These are phyloP conservation scores for Arachnomyces sp. DNA, from an alignment of 2,329 filamentous ascomycete species.

Conservation along the genomic window DNA sequence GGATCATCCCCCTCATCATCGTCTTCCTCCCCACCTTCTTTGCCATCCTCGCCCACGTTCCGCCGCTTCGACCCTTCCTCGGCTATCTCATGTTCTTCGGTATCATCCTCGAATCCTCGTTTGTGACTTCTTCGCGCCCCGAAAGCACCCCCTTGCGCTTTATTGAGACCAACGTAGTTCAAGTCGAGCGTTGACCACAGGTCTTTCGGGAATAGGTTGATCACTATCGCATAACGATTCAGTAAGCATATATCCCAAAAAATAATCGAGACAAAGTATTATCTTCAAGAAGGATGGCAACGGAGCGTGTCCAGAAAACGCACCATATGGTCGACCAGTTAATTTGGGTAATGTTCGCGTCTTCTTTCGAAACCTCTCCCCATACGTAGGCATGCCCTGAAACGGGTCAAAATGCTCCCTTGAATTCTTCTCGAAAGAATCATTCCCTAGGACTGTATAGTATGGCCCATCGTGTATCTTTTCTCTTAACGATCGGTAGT, in stretches of 20 bases:
- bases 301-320: conserved; percentile 17
- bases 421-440: conserved; percentile 30
- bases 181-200: conserved; percentile 48
- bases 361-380: conserved; percentile 50
- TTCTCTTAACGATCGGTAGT: conserved; percentile 46
- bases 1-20: conserved; percentile 35
- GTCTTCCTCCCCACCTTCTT: conserved; percentile 24
- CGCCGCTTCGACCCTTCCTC: conserved; percentile 23
- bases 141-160: conserved; percentile 10
- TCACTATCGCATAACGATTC: conserved; percentile 30
- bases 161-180: conserved; percentile 19
- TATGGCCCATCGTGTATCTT: conserved; percentile 52
- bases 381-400: conserved; percentile 53
- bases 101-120: conserved; percentile 38
- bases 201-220: conserved; percentile 52
- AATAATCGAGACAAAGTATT: background rate
- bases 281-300: background rate
- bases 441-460: conserved; percentile 45
- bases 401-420: conserved; percentile 52
- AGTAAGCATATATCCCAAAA: background rate
- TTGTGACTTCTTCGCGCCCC: conserved; percentile 15
- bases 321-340: conserved; percentile 47
- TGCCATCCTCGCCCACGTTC: conserved; percentile 25
- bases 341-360: conserved; percentile 48
- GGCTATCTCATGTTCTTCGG: conserved; percentile 26